Evolutionary conservation across 192 early-diverging fungal species (phyloP), one percentile per base, ranked within the genome.

Genomic region (Linnemannia zychae): DNA sequence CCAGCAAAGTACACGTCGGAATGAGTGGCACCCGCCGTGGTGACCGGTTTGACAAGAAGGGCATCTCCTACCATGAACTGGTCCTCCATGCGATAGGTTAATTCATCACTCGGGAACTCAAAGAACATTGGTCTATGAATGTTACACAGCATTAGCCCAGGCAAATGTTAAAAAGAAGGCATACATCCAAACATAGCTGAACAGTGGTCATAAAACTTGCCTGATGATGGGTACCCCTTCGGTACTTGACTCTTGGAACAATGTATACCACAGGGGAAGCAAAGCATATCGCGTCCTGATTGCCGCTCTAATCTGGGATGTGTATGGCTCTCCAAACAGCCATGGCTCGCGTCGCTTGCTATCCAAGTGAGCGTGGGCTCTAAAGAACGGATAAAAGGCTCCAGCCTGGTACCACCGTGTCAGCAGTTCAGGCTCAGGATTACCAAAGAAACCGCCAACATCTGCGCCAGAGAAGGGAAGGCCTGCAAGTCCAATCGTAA

Each of bases 291-390:
- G 94, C 68, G 91, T 89, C 24, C 93, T 87, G 65, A 99, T 86
- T 15, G 95, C 95, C 13, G 91, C 89, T 40, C 99, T 95, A 68
- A 98, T 96, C 69, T 91, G 89, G 3, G 85, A 77, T 24, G 95
- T 95, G 47, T 95, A 94, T 2, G 95, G 95, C 79, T 98, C 97
- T 65, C 96, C 97, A 89, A 96, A 92, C 22, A 99, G 78, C 96
- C 97, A 99, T 7, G 99, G 99, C 86, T 99, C 99, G 47, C 98
- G 94, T 36, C 99, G 95, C 82, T 97, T 98, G 34, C 97, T 97
- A 87, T 99, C 98, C 71, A 99, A 95, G 83, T 99, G 98, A 12
- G 99, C 97, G 86, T 99, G 99, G 6, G 93, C 99, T 34, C 99
- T 94, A 93, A 98, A 97, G 89, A 99, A 99, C 13, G 99, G 99